Evolutionary conservation across 805 yeast species (phyloP), one percentile per base, ranked within the genome.

Genomic region (Nakazawaea ernobii): DNA sequence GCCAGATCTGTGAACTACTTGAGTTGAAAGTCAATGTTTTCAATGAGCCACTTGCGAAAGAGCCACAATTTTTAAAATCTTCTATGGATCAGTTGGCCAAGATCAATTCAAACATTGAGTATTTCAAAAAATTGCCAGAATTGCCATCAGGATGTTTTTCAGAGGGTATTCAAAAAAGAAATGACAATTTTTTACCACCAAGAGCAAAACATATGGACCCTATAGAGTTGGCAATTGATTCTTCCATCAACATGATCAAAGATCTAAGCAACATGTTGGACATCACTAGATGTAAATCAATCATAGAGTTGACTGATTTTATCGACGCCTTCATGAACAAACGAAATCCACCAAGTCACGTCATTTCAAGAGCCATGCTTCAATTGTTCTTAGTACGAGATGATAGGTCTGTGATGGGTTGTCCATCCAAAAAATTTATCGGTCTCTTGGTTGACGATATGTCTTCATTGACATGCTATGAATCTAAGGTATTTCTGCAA

Each of bases 341-440:
- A 32, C 52, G 69, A 32, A 52, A 43, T 30, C 40, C 47, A 4
- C 38, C 52, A 0, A 55, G 63, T 38, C 74, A 71, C 52, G 75
- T 73, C 6, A 59, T 86, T n/a, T 73, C 83, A 1, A 70, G 91
- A 50, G 85, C 86, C 1, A 55, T 82, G 9, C 74, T 82, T 54
- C 87, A 84, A 46, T 63, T 83, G 20, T 80, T 75, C 55, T 64
- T 84, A 24, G 67, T 84, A 8, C 67, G 88, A 50, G 86, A 84
- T 56, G 82, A 84, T 59, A 74, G 73, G 45, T 66, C 80, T 1
- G 66, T 86, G 2, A 54, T 82, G 24, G 91, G 90, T 0, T 68
- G 67, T 41, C 37, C 55, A 1, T 50, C 49, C 27, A 70, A 66
- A 45, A 58, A 61, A 13, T 58, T 80, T 27, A 49, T 56, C 10